These are phyloP conservation scores for Paecilomyces fulvus DNA, from an alignment of 2,329 filamentous ascomycete genomes.

Conservation along the genomic window DNA sequence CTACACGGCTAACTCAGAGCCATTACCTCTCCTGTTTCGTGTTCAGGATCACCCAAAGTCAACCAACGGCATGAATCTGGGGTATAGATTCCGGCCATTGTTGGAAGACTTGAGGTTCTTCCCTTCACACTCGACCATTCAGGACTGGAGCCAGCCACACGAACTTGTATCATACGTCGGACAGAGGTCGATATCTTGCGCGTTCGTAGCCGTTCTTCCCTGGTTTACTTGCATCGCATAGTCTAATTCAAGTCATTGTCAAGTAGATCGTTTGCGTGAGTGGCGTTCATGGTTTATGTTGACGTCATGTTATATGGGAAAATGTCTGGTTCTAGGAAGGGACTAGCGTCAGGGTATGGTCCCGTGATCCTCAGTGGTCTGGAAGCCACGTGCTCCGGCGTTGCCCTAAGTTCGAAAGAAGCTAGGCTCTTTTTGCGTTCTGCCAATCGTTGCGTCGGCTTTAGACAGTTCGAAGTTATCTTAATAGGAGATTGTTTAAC, in stretches of 20 bases:
- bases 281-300: background rate
- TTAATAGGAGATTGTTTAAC: background rate
- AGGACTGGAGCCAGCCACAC: background rate
- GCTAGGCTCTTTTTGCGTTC: background rate
- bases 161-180: background rate
- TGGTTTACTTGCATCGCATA: background rate
- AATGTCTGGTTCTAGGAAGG: background rate
- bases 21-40: background rate
- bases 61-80: background rate
- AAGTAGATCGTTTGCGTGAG: background rate
- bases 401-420: background rate
- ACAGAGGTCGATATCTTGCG: background rate
- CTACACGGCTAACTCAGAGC: background rate
- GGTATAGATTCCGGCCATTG: background rate
- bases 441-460: background rate
- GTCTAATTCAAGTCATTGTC: background rate
- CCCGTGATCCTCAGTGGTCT: background rate
- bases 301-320: background rate
- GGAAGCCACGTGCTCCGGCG: background rate
- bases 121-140: background rate
- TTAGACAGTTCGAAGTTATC: background rate
- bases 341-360: background rate
- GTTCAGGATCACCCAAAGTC: background rate
- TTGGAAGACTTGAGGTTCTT: background rate
- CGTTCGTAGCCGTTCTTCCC: background rate